Conservation (phyloP, 2,329 filamentous ascomycete species). For the Fusarium acutatum region DNA sequence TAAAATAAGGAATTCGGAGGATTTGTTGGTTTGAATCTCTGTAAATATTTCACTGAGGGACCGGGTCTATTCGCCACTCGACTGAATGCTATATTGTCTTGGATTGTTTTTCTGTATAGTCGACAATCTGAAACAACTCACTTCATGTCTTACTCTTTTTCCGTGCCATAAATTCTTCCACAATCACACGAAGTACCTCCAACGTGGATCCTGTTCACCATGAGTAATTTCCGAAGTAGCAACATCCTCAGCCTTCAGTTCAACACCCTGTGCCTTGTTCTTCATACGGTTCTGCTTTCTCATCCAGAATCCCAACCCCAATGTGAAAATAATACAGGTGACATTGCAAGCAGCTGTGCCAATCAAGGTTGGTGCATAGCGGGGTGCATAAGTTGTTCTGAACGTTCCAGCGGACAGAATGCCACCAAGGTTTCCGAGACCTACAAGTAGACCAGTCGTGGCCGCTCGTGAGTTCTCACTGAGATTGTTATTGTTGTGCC, state of each 20-base stretch:
- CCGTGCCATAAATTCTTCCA: accelerated
- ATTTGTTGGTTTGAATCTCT: accelerated
- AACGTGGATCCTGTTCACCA: background rate
- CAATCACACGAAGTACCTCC: background rate
- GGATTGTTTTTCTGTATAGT: accelerated
- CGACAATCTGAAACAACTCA: background rate
- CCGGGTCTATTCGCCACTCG: accelerated
- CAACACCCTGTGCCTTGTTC: background rate
- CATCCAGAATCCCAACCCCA: constrained; percentile 19
- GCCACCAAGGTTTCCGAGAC: constrained; percentile 58
- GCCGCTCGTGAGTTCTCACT: constrained; percentile 58
- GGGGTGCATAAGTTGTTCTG: constrained; percentile 56
- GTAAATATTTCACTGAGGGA: background rate
- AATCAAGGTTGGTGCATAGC: constrained; percentile 57
- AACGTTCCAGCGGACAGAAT: constrained; percentile 57
- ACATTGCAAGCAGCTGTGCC: constrained; percentile 49
- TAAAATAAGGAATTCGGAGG: accelerated
- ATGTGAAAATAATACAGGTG: constrained; percentile 29
- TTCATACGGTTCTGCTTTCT: background rate
- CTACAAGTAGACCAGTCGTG: constrained; percentile 57
- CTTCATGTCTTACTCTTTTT: accelerated
- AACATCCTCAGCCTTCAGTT: background rate
- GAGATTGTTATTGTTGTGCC: constrained; percentile 63
- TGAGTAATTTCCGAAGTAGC: background rate
- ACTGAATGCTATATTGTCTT: accelerated